Conservation (phyloP, 108 stramenopile genomes). For the Skeletonema tropicum region DNA sequence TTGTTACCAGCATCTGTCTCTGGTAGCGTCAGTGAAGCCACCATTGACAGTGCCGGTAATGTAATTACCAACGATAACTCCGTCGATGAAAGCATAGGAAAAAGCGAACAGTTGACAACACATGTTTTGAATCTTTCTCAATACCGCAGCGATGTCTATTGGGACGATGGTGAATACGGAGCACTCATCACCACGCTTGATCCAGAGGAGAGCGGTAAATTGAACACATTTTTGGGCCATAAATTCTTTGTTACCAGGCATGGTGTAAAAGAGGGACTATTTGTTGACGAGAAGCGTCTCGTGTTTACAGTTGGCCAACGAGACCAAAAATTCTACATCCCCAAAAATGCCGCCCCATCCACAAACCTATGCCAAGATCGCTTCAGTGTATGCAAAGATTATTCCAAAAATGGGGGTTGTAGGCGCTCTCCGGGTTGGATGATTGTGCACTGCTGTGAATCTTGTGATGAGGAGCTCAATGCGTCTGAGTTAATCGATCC, state of each 20-base stretch:
- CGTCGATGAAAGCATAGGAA: not conserved
- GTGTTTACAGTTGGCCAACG: slow-evolving; percentile 27
- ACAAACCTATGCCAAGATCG: slow-evolving; percentile 57
- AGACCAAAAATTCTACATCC: slow-evolving; percentile 48
- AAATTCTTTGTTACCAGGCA: slow-evolving; percentile 67
- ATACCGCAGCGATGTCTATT: slow-evolving; percentile 61
- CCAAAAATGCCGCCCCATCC: slow-evolving; percentile 51
- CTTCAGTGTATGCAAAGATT: slow-evolving; percentile 40
- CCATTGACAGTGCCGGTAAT: slow-evolving; percentile 1
- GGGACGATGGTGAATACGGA: slow-evolving; percentile 64
- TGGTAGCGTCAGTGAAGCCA: slow-evolving; percentile 2
- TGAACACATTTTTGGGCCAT: slow-evolving; percentile 53
- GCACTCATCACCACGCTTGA: slow-evolving; percentile 48
- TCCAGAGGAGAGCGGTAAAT: slow-evolving; percentile 6
- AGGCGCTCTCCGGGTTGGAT: slow-evolving; percentile 56
- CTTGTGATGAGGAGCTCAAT: slow-evolving; percentile 60
- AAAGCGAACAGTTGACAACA: not conserved
- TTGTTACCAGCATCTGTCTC: not conserved
- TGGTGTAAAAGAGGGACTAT: slow-evolving; percentile 65
- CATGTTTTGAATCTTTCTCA: slow-evolving; percentile 11
- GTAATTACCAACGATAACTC: not conserved
- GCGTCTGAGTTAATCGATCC: slow-evolving; percentile 55
- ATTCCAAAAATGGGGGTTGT: slow-evolving; percentile 53
- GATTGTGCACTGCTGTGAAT: slow-evolving; percentile 69
- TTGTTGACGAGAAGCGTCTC: slow-evolving; percentile 43